Conservation (phyloP, 2,329 filamentous ascomycete species). For the Phoma sp. region DNA sequence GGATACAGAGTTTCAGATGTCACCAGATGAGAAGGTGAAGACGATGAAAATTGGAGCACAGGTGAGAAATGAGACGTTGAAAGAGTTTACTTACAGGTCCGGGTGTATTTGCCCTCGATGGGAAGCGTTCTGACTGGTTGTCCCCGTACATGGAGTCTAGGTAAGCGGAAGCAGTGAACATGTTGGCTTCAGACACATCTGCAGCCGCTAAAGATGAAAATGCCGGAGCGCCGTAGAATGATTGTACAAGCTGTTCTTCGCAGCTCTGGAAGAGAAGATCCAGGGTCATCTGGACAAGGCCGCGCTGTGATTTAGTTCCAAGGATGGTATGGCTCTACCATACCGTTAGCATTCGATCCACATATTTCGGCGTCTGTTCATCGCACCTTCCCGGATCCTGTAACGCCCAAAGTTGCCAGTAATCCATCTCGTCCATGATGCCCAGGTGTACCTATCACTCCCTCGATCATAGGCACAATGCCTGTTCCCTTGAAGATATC, state of each 20-base stretch:
- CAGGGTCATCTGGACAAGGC: slow-evolving; percentile 88
- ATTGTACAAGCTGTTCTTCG: slow-evolving; percentile 72
- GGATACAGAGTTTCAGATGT: slow-evolving; percentile 31
- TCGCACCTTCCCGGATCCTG: slow-evolving; percentile 90
- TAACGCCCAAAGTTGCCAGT: slow-evolving; percentile 90
- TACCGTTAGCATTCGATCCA: slow-evolving; percentile 19
- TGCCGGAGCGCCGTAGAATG: slow-evolving; percentile 62
- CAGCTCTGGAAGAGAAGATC: slow-evolving; percentile 89
- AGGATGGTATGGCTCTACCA: slow-evolving; percentile 93
- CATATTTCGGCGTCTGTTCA: background rate
- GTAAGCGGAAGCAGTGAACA: slow-evolving; percentile 77
- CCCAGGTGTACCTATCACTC: slow-evolving; percentile 75
- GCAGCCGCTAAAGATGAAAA: slow-evolving; percentile 78
- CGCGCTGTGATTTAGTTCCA: slow-evolving; percentile 84
- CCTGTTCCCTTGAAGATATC: slow-evolving; percentile 86
- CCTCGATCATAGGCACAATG: slow-evolving; percentile 77
- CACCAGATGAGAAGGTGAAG: slow-evolving; percentile 17
- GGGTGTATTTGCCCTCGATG: slow-evolving; percentile 56
- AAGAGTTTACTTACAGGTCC: slow-evolving; percentile 50
- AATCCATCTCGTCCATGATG: slow-evolving; percentile 87
- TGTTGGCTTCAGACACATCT: slow-evolving; percentile 80
- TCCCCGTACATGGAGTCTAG: slow-evolving; percentile 82
- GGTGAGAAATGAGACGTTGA: slow-evolving; percentile 13
- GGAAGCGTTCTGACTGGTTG: slow-evolving; percentile 60
- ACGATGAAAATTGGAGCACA: slow-evolving; percentile 19